Evolutionary conservation across 1,284 basidiomycete species (phyloP).

Genomic region (Ceratobasidium sp.): DNA sequence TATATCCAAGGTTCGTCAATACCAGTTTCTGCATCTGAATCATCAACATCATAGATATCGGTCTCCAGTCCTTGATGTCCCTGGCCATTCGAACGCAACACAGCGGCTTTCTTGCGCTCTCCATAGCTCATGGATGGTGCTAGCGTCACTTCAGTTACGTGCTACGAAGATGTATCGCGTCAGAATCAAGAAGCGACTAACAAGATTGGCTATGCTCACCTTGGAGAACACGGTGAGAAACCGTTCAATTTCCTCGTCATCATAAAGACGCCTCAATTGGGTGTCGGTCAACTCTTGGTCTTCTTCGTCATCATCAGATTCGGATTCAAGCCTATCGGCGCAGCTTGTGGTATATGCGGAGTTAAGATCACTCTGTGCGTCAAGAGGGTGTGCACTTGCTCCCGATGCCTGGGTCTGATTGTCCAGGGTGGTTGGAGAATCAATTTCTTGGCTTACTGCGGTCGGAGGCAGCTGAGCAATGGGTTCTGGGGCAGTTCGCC

Average conservation of each 20-base stretch:
- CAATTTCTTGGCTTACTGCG: background rate
- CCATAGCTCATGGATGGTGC: conserved; percentile 2
- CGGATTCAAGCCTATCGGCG: conserved; percentile 4
- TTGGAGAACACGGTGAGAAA: conserved; percentile 39
- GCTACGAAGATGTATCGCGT: conserved; percentile 11
- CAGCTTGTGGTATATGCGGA: background rate
- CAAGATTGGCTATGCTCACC: conserved; percentile 28
- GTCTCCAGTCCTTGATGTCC: background rate
- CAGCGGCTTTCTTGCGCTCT: conserved; percentile 7
- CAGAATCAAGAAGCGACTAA: no score
- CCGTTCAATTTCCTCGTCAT: conserved; percentile 44
- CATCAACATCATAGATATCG: conserved; percentile 7
- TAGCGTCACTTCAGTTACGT: conserved; percentile 30
- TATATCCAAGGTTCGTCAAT: conserved; percentile 33
- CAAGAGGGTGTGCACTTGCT: conserved; percentile 2
- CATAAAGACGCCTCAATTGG: conserved; percentile 38
- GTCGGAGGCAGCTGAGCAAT: background rate
- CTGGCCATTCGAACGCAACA: conserved; percentile 9
- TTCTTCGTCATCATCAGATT: conserved; percentile 23
- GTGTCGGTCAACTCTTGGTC: conserved; percentile 9
- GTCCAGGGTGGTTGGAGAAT: background rate
- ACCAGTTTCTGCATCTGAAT: conserved; percentile 33
- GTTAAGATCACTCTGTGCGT: conserved; percentile 12
- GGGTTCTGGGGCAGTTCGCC: background rate
- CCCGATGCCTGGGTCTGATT: background rate